These are phyloP conservation scores for Trametes maxima DNA, from an alignment of 768 basidiomycete species.

Conservation along the genomic window DNA sequence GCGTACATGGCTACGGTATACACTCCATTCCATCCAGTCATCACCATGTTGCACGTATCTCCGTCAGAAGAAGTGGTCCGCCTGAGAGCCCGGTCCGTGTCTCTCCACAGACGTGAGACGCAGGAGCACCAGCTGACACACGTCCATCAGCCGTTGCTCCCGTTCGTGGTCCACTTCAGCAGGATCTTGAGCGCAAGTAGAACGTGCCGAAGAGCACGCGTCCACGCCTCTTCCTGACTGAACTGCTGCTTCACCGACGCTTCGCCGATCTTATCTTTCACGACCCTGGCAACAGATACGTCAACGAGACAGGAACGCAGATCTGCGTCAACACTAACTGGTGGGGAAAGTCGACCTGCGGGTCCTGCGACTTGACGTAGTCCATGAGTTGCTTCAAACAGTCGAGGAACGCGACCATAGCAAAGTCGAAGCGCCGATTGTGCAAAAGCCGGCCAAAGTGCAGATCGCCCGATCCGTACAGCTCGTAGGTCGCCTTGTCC, in stretches of 20 bases:
- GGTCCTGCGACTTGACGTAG: constrained; percentile 73
- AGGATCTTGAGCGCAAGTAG: constrained; percentile 87
- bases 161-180: constrained; percentile 84
- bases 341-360: constrained; percentile 78
- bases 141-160: constrained; percentile 58
- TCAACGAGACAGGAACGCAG: neutral
- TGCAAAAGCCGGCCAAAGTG: constrained; percentile 88
- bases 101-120: too few relatives aligned
- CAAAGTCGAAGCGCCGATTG: constrained; percentile 93
- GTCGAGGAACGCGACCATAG: constrained; percentile 95
- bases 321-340: constrained; percentile 58
- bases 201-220: constrained; percentile 88
- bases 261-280: constrained; percentile 95
- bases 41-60: neutral
- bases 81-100: too few relatives aligned
- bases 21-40: neutral
- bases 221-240: constrained; percentile 95
- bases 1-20: neutral
- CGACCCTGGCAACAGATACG: constrained; percentile 53
- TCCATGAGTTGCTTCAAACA: constrained; percentile 93
- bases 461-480: constrained; percentile 94
- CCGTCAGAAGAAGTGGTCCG: neutral
- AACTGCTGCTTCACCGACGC: constrained; percentile 94
- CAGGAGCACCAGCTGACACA: neutral
- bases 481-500: constrained; percentile 84